phyloP scores from a whole-genome alignment of 1,139 yeast genomes.

The Taphrina flavorubra region DNA sequence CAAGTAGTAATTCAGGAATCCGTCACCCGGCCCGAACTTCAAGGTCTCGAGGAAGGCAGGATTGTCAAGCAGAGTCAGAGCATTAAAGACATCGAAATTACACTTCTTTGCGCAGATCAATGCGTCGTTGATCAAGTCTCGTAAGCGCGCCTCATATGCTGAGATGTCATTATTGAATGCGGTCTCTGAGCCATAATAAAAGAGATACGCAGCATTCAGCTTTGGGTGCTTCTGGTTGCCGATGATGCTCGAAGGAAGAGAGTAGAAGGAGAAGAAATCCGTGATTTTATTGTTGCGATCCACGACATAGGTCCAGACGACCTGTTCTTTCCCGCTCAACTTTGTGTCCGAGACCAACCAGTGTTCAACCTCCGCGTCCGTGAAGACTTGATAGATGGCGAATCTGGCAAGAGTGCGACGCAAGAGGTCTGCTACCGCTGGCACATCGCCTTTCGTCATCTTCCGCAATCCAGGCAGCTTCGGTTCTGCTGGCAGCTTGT shows the following conservation, averaged over 20 bases:
- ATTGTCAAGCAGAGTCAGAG: constrained; percentile 88
- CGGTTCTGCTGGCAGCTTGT: constrained; percentile 69
- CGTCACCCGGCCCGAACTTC: constrained; percentile 95
- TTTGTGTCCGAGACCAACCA: constrained; percentile 68
- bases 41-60: constrained; percentile 76
- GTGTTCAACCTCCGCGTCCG: constrained; percentile 74
- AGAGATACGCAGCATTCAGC: constrained; percentile 84
- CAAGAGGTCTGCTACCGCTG: constrained; percentile 66
- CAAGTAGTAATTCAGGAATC: constrained; percentile 83
- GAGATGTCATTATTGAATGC: constrained; percentile 52
- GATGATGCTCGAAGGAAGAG: constrained; percentile 84
- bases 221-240: constrained; percentile 69
- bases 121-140: constrained; percentile 70
- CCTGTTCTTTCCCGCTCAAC: constrained; percentile 54
- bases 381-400: constrained; percentile 73
- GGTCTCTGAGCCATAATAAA: constrained; percentile 81
- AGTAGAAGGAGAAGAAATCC: constrained; percentile 87
- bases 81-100: constrained; percentile 89
- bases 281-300: constrained; percentile 71
- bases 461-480: constrained; percentile 66
- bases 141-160: constrained; percentile 64
- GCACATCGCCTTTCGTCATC: constrained; percentile 67
- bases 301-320: constrained; percentile 79
- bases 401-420: constrained; percentile 68
- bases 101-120: constrained; percentile 70